Evolutionary conservation across 2,329 filamentous ascomycete species (phyloP), one percentile per base, ranked within the genome.

Genomic region (Cladosporium sp.): DNA sequence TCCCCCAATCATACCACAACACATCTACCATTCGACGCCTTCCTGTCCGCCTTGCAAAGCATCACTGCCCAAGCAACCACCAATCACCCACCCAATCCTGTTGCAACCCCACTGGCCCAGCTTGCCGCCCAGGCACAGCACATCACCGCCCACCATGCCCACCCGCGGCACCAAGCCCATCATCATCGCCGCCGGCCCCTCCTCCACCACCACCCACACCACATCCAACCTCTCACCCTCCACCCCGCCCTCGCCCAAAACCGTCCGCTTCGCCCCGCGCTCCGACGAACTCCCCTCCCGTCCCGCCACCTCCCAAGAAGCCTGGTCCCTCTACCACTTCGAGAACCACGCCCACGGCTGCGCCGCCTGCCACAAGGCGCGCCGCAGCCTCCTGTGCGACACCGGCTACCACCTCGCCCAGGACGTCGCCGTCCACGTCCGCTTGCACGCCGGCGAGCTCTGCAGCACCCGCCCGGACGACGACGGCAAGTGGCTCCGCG

Each of bases 251-350:
- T 61, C 64, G 19, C 58, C 62, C 41, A 67, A 67, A 51, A 53
- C 56, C 3, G 65, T 66, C 19, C 62, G 58, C 42, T 68, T 68
- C 45, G 65, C 61, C 28, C 57, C 61, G 7, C 54, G 50, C 11
- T 54, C 55, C 31, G 43, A 54, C 44, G 42, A 58, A 59, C 19
- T 65, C 16, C 62, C 71, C 59, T 71, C 70, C 4, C 69, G 74
- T 44, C 70, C 71, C 28, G 61, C 72, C 35, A 71, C 68, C 54
- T 61, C 62, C 4, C 59, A 66, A 35, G 74, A 77, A 63, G 69
- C 68, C 56, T 75, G 73, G 73, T 70, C 71, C 2, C 61, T 73
- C 52, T 74, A 75, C 65, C 63, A 74, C 66, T 76, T 75, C 54
- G 74, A 77, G 59, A 66, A 63, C 54, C 75, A 77, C 63, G 72